Conservation (phyloP, 176 grass and related monocot species). For the Hsuehochloa calcarea region DNA sequence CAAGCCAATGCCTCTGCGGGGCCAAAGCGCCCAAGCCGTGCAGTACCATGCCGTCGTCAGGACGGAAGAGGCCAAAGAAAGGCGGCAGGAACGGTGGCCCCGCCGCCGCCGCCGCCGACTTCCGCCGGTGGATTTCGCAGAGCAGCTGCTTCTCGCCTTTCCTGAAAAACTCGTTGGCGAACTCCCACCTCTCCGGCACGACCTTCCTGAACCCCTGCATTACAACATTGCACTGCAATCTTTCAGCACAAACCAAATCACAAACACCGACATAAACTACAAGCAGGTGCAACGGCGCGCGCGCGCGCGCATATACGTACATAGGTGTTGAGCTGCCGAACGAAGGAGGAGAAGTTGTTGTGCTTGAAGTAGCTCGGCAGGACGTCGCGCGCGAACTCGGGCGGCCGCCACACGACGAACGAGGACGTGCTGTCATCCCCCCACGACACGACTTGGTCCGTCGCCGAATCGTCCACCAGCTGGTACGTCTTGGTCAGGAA, state of each 20-base stretch:
- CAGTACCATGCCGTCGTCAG: not conserved
- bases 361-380: conserved; percentile 77
- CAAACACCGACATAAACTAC: not conserved
- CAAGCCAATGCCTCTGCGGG: not conserved
- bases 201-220: conserved; percentile 58
- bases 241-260: not conserved
- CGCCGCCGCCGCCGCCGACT: conserved; percentile 30
- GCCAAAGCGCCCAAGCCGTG: conserved; percentile 14
- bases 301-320: conserved; percentile 8
- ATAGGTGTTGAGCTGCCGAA: conserved; percentile 73
- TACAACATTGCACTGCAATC: not conserved
- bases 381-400: conserved; percentile 63
- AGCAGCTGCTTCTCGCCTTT: conserved; percentile 44
- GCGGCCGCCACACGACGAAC: conserved; percentile 66
- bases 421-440: conserved; percentile 53
- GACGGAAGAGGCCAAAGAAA: conserved; percentile 33
- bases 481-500: conserved; percentile 72
- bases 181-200: conserved; percentile 57
- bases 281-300: not conserved
- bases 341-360: conserved; percentile 69
- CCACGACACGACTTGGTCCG: conserved; percentile 67
- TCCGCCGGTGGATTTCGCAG: conserved; percentile 58
- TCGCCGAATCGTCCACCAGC: conserved; percentile 54
- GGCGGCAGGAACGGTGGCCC: conserved; percentile 32
- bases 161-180: conserved; percentile 55